Base-by-base conservation (phyloP, 805 yeast genomes). In the Dipodascus albidus region DNA sequence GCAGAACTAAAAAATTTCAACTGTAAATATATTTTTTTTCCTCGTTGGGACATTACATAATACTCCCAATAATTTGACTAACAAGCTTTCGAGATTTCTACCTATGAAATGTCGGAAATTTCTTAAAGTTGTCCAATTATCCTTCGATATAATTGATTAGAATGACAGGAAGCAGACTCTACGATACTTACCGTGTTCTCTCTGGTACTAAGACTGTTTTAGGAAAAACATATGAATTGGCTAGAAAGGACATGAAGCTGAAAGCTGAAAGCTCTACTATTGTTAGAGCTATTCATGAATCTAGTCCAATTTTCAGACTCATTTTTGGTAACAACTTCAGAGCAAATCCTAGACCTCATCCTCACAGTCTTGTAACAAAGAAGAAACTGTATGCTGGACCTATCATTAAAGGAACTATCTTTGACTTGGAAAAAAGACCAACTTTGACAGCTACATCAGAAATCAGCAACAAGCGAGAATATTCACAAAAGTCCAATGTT, bases 111-210 rank as follows among this genome's bases (percentile, higher is more conserved):
- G 15, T n/a, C 44, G 9, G 9, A 11, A 38, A 38, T 38, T 38
- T n/a, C n/a, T n/a, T n/a, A n/a, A n/a, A n/a, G n/a, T n/a, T n/a
- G n/a, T n/a, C n/a, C n/a, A n/a, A n/a, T n/a, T n/a, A n/a, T n/a
- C n/a, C n/a, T n/a, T n/a, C 49, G 15, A 47, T 11, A 27, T 6
- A 27, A 6, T 27, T 27, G 33, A 47, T 27, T 22, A 24, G 22
- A 19, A 51, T 44, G 49, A 47, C 44, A 4, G 51, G 41, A n/a
- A 21, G 23, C 22, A 9, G 27, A 24, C 35, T 50, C 15, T 50
- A 50, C 42, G 44, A 38, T 38, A 17, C 44, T 8, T 38, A 38
- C 20, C 4, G 44, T 11, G 44, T 38, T 38, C 44, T 38, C n/a
- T 38, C 44, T n/a, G 44, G 44, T 6, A 17, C 44, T 14, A 14